phyloP scores from a whole-genome alignment of 75 land plant species.

The Pinus taeda region DNA sequence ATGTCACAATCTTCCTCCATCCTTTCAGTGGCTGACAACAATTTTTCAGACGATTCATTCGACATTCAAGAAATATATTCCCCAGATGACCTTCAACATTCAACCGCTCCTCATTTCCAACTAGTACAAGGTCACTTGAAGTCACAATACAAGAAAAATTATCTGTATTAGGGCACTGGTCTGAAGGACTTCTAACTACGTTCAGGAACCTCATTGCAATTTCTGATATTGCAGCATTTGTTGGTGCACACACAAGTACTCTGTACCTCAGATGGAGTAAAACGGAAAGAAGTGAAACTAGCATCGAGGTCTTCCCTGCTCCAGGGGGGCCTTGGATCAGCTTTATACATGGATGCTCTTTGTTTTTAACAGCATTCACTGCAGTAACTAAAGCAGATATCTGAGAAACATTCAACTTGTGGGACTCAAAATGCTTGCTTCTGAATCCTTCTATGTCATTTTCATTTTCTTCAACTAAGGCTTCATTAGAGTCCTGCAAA shows the following conservation, averaged over 20 bases:
- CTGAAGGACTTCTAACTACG: conserved; percentile 14
- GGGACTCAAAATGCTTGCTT: not conserved
- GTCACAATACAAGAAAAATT: not conserved
- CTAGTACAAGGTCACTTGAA: conserved; percentile 47
- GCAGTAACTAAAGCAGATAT: conserved; percentile 26
- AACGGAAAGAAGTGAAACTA: conserved; percentile 37
- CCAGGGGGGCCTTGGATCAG: conserved; percentile 86
- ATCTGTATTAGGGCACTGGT: not conserved
- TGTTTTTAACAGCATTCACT: conserved; percentile 15
- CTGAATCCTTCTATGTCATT: not conserved
- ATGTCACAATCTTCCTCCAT: conserved; percentile 15
- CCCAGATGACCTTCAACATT: conserved; percentile 21
- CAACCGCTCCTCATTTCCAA: conserved; percentile 58
- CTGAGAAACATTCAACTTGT: conserved; percentile 50
- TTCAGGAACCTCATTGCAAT: conserved; percentile 30
- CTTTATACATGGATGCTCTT: conserved; percentile 21
- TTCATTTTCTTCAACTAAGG: not conserved
- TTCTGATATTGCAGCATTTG: conserved; percentile 61
- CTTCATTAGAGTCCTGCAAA: conserved; percentile 1
- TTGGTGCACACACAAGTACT: conserved; percentile 61
- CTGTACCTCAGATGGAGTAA: conserved; percentile 2
- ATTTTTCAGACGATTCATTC: conserved; percentile 11
- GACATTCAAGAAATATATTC: conserved; percentile 35
- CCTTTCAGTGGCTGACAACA: conserved; percentile 15
- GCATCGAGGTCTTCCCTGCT: conserved; percentile 78